Base-by-base conservation (phyloP, 1,139 yeast genomes). In the Pichia sp. region DNA sequence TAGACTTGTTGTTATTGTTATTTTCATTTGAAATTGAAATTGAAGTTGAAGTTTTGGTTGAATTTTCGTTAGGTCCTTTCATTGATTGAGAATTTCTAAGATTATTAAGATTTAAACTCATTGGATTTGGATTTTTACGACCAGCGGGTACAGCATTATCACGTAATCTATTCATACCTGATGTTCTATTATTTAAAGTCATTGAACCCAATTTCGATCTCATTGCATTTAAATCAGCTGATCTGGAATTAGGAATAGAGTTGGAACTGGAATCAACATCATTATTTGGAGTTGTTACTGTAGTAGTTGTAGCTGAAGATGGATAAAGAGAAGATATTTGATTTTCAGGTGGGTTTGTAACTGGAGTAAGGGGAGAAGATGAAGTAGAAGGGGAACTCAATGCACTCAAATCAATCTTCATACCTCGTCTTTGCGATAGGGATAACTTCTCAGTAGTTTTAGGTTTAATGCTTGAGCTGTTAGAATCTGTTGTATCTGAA, bases 381-480 rank as follows among this genome's bases (percentile, higher is more conserved):
- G n/a, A n/a, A n/a, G n/a, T n/a, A n/a, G n/a, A n/a, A 3, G 42
- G 37, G 18, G 51, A 52, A 8, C 47, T 45, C 34, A 68, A 42
- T 17, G 67, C 67, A 31, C 53, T 53, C 45, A 72, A 62, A 49
- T 70, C 67, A 37, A 74, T 52, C 44, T 71, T 72, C 73, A 74
- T 64, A 2, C 79, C 82, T 54, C 83, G 62, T 58, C 83, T 67
- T 58, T 75, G 79, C 2, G 82, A 74, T 30, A 77, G 60, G 1
- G 82, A 71, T 2, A 74, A n/a, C 18, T 30, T 30, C 11, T 17
- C 20, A 30, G 4, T 30, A 17, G 22, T 11, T 30, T 30, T 69
- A 49, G 69, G 73, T 9, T 14, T 23, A 17, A n/a, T n/a, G n/a
- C n/a, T n/a, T 6, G 18, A 15, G 31, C 8, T n/a, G 12, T 8